Evolutionary conservation across 2,329 filamentous ascomycete genomes (phyloP).

Genomic region (Epichloe scottii): DNA sequence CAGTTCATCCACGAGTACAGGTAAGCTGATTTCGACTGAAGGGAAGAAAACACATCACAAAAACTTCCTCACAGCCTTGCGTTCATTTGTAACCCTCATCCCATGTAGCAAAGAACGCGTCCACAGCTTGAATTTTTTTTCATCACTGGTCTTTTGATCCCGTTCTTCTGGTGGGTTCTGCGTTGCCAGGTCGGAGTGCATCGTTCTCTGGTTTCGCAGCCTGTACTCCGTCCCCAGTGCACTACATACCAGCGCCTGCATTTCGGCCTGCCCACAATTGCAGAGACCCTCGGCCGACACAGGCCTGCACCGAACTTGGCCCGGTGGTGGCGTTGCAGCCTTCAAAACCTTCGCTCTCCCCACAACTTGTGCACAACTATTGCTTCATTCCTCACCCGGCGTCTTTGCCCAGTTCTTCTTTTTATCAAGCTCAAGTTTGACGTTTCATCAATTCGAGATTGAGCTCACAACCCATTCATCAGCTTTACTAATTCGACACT

Average conservation of each 20-base stretch:
- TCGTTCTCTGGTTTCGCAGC: background rate
- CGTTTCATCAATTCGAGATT: background rate
- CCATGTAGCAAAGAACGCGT: no score
- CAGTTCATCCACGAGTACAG: background rate
- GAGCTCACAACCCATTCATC: background rate
- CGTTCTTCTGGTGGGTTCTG: background rate
- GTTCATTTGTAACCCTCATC: background rate
- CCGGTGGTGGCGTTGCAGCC: slow-evolving; percentile 7
- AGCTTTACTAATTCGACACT: background rate
- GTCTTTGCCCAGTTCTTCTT: background rate
- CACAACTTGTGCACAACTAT: background rate
- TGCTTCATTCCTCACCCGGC: background rate
- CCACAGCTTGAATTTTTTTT: background rate
- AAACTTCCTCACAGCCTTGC: no score
- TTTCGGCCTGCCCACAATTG: slow-evolving; percentile 1
- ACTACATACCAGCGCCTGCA: background rate
- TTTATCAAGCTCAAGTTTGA: background rate
- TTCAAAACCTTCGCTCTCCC: slow-evolving; percentile 5
- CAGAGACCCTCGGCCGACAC: background rate
- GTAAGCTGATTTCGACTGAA: background rate
- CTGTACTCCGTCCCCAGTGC: background rate
- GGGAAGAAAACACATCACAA: background rate
- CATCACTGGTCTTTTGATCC: background rate
- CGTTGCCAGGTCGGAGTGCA: background rate
- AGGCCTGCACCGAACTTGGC: slow-evolving; percentile 8